These are phyloP conservation scores for Stephanodiscus minutulus DNA, from an alignment of 108 stramenopile species.

Conservation along the genomic window DNA sequence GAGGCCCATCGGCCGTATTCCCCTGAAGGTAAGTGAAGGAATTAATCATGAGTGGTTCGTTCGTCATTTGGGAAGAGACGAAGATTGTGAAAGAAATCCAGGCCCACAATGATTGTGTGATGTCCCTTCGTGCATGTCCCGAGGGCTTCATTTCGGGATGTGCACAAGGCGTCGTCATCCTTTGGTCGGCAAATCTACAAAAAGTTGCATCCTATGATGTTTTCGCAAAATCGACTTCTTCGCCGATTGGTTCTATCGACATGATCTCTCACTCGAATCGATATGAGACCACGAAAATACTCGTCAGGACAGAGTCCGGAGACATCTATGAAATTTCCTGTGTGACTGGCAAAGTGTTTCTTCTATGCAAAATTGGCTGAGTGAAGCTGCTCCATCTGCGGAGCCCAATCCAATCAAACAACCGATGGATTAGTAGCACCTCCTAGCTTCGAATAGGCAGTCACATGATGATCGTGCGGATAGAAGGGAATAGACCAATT, in stretches of 20 bases:
- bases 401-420: no score
- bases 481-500: no score
- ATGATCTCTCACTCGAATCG: slow-evolving; percentile 38
- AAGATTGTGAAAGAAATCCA: slow-evolving; percentile 45
- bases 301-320: slow-evolving; percentile 55
- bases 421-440: no score
- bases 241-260: slow-evolving; percentile 52
- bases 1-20: no score
- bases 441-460: no score
- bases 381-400: no score
- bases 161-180: slow-evolving; percentile 52
- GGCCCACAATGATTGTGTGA: slow-evolving; percentile 57
- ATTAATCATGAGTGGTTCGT: slow-evolving; percentile 12
- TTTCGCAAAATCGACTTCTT: slow-evolving; percentile 16
- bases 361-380: background rate
- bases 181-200: slow-evolving; percentile 60
- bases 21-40: no score
- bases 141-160: slow-evolving; percentile 59
- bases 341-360: slow-evolving; percentile 12
- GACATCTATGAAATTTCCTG: slow-evolving; percentile 62
- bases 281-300: slow-evolving; percentile 40
- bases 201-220: slow-evolving; percentile 57
- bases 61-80: slow-evolving; percentile 45
- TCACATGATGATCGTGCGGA: no score
- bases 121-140: slow-evolving; percentile 23